phyloP scores from a whole-genome alignment of 2,329 filamentous ascomycete genomes.

The Neurospora sp. region DNA sequence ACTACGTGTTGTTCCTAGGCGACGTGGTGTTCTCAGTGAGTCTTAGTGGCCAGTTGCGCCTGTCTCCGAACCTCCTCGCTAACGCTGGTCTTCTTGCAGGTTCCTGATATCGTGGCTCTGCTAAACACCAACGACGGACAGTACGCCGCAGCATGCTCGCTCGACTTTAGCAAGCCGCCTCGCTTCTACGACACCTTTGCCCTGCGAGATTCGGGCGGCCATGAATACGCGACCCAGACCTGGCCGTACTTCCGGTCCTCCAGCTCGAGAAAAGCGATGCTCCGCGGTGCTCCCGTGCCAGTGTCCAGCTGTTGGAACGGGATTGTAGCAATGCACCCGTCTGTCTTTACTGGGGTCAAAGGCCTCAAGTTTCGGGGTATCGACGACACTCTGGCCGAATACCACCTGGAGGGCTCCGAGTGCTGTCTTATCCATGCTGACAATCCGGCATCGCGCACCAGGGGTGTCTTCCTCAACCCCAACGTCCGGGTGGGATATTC shows the following conservation, averaged over 20 bases:
- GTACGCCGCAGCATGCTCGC: conserved; percentile 50
- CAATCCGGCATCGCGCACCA: conserved; percentile 43
- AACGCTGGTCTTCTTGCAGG: conserved; percentile 17
- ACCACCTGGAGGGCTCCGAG: conserved; percentile 66
- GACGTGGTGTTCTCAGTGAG: conserved; percentile 49
- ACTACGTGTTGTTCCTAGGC: conserved; percentile 50
- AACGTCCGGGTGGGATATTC: conserved; percentile 59
- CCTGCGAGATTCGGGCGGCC: conserved; percentile 42
- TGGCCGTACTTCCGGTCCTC: conserved; percentile 51
- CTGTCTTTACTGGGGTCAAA: conserved; percentile 13
- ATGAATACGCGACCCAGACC: conserved; percentile 39
- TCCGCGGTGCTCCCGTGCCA: conserved; percentile 40
- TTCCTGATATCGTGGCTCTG: conserved; percentile 39
- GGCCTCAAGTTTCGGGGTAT: conserved; percentile 51
- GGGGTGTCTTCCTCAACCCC: conserved; percentile 59
- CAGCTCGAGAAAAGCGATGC: conserved; percentile 34
- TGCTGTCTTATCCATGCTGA: conserved; percentile 71
- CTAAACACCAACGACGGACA: conserved; percentile 43
- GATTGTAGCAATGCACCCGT: conserved; percentile 28
- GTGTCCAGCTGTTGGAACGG: conserved; percentile 64
- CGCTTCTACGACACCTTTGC: conserved; percentile 54
- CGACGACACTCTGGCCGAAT: conserved; percentile 47
- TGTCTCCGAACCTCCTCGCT: background rate
- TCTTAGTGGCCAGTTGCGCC: background rate
- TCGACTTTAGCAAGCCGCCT: conserved; percentile 47